Evolutionary conservation across 2,329 filamentous ascomycete species (phyloP).

Genomic region (Microdochium nivale): DNA sequence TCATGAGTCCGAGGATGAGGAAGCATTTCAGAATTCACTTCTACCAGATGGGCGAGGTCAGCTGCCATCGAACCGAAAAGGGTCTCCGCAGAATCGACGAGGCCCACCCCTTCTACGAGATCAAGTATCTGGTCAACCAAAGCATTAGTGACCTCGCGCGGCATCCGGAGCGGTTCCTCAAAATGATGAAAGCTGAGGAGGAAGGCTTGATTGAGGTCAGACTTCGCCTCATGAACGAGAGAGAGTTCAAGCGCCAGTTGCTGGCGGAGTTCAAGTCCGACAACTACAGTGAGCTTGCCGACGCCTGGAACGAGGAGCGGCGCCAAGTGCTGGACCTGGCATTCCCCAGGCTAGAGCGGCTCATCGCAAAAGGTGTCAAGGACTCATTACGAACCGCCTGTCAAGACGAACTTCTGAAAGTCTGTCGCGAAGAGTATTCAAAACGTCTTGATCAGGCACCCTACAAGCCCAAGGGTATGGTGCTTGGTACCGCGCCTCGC

Average conservation of each 20-base stretch:
- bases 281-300: slow-evolving; percentile 88
- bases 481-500: slow-evolving; percentile 77
- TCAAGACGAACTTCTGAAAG: slow-evolving; percentile 82
- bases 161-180: slow-evolving; percentile 82
- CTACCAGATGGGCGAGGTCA: slow-evolving; percentile 76
- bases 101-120: slow-evolving; percentile 91
- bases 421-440: slow-evolving; percentile 81
- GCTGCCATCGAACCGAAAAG: slow-evolving; percentile 88
- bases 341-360: slow-evolving; percentile 69
- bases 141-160: slow-evolving; percentile 73
- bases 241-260: slow-evolving; percentile 67
- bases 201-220: slow-evolving; percentile 86
- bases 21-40: slow-evolving; percentile 77
- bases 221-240: slow-evolving; percentile 67
- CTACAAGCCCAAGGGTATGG: slow-evolving; percentile 89
- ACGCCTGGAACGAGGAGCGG: slow-evolving; percentile 88
- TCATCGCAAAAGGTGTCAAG: slow-evolving; percentile 88
- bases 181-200: slow-evolving; percentile 95
- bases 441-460: slow-evolving; percentile 91
- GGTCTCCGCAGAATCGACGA: slow-evolving; percentile 90
- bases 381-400: slow-evolving; percentile 90
- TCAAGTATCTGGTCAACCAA: slow-evolving; percentile 92
- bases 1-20: slow-evolving; percentile 79
- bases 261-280: slow-evolving; percentile 85
- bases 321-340: slow-evolving; percentile 77